phyloP scores from a whole-genome alignment of 371 early-diverging fungal genomes.

The Lichtheimia corymbifera region DNA sequence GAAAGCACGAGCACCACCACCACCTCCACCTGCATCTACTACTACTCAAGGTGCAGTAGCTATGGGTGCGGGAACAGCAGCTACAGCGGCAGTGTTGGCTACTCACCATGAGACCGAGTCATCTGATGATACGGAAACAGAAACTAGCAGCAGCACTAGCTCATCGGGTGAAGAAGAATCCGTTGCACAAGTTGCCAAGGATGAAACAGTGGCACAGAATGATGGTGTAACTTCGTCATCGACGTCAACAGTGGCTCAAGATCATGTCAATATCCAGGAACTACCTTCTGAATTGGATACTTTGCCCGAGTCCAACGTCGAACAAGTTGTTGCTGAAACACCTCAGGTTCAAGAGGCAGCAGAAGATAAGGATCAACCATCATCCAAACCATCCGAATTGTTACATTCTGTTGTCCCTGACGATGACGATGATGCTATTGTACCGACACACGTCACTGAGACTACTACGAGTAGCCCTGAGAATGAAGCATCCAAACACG shows the following conservation, averaged over 20 bases:
- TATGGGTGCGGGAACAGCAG: not conserved
- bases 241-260: not conserved
- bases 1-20: constrained; percentile 27
- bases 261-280: not conserved
- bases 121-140: not conserved
- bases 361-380: too few species aligned
- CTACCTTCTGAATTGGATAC: not conserved
- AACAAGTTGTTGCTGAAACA: too few species aligned
- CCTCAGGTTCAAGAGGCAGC: too few species aligned
- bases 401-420: too few species aligned
- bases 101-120: not conserved
- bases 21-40: too few species aligned
- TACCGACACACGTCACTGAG: too few species aligned
- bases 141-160: not conserved
- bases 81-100: not conserved
- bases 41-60: constrained; percentile 10
- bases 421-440: too few species aligned
- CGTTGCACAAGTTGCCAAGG: not conserved
- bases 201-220: not conserved
- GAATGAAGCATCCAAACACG: too few species aligned
- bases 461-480: too few species aligned
- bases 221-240: not conserved
- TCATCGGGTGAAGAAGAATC: constrained; percentile 1
- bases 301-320: too few species aligned
- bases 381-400: too few species aligned